phyloP scores from a whole-genome alignment of 768 basidiomycete genomes.

The Paxillus rubicundulus region DNA sequence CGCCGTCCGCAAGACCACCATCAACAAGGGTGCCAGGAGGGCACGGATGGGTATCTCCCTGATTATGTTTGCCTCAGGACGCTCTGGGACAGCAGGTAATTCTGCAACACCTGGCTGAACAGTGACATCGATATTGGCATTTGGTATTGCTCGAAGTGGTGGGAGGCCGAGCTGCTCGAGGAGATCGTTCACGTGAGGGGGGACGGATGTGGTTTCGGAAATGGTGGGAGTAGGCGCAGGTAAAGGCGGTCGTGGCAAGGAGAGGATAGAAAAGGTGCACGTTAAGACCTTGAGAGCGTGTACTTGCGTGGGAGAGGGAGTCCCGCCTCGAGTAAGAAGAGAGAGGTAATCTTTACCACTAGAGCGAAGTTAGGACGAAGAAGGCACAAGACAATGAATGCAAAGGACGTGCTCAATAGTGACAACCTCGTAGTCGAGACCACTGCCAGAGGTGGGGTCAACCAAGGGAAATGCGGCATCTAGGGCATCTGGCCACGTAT shows the following conservation, averaged over 20 bases:
- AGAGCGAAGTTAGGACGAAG: slow-evolving; percentile 6
- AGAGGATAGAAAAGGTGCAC: slow-evolving; percentile 52
- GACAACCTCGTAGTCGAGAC: slow-evolving; percentile 33
- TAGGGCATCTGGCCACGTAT: slow-evolving; percentile 42
- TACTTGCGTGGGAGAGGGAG: slow-evolving; percentile 56
- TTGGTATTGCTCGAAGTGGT: slow-evolving; percentile 40
- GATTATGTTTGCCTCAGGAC: slow-evolving; percentile 35
- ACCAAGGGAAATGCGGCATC: slow-evolving; percentile 35
- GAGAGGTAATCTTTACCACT: slow-evolving; percentile 48
- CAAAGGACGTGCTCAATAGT: slow-evolving; percentile 18
- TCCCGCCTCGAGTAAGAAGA: slow-evolving; percentile 42
- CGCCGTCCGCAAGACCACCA: slow-evolving; percentile 66
- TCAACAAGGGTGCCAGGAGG: slow-evolving; percentile 60
- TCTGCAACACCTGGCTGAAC: slow-evolving; percentile 17
- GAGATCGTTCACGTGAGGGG: slow-evolving; percentile 55
- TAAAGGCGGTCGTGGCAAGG: slow-evolving; percentile 43
- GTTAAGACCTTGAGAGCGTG: slow-evolving; percentile 47
- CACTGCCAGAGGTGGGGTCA: slow-evolving; percentile 14
- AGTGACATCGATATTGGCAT: slow-evolving; percentile 20
- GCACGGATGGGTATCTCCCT: slow-evolving; percentile 66
- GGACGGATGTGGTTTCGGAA: slow-evolving; percentile 27
- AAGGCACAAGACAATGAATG: not conserved
- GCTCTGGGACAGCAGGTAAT: slow-evolving; percentile 16
- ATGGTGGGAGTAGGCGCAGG: slow-evolving; percentile 28
- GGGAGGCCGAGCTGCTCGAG: slow-evolving; percentile 66